phyloP scores from a whole-genome alignment of 2,329 filamentous ascomycete species.

The Fusarium illudens region DNA sequence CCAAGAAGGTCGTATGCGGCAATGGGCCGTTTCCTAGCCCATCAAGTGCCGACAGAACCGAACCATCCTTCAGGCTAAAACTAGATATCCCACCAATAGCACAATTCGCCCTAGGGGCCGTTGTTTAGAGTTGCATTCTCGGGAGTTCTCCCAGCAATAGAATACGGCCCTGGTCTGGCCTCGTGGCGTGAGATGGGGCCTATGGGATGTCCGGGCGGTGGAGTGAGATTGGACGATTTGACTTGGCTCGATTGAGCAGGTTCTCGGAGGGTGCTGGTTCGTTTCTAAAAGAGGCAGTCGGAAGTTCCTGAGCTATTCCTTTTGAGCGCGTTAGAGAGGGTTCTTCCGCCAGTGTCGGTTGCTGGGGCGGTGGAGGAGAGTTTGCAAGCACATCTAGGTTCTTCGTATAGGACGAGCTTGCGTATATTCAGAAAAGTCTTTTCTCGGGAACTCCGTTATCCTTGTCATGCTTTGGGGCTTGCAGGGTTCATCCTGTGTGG shows the following conservation, averaged over 20 bases:
- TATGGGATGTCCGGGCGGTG: not conserved
- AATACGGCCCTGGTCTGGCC: not conserved
- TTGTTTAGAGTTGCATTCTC: not conserved
- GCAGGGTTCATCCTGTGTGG: not conserved
- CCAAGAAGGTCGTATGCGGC: constrained; percentile 15
- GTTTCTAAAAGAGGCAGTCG: not conserved
- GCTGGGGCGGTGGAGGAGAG: not conserved
- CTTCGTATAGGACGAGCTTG: not conserved
- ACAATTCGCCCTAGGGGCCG: not conserved
- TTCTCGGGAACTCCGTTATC: not conserved
- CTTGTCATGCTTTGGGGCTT: not conserved
- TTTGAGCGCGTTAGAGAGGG: not conserved
- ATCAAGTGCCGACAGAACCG: constrained; percentile 27
- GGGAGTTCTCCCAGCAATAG: constrained; percentile 28
- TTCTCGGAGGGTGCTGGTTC: not conserved
- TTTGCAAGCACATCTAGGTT: not conserved
- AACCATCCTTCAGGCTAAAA: not conserved
- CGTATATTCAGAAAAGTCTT: not conserved
- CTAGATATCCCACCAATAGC: constrained; percentile 22
- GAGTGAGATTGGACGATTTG: not conserved
- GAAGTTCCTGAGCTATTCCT: not conserved
- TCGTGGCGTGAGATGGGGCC: constrained; percentile 6
- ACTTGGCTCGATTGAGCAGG: not conserved
- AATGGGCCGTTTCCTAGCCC: constrained; percentile 3
- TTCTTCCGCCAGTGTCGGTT: not conserved